phyloP scores from a whole-genome alignment of 208 protist genomes.

The Trypanosoma cruzi region DNA sequence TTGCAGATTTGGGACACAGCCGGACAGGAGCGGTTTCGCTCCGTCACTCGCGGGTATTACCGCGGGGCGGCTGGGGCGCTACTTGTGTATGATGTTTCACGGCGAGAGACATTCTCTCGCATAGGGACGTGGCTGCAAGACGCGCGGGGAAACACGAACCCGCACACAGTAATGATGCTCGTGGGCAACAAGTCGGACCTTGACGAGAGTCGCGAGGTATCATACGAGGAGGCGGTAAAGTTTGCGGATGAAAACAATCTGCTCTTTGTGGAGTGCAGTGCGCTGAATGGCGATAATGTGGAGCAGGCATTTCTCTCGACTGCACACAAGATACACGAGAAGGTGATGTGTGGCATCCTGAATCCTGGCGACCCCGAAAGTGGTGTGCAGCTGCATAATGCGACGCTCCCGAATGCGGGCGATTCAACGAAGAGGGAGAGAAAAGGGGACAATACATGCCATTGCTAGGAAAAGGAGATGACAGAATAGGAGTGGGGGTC shows the following conservation, averaged over 20 bases:
- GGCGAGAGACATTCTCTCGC: constrained; percentile 83
- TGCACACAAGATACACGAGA: constrained; percentile 93
- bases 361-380: constrained; percentile 80
- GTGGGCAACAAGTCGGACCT: constrained; percentile 97
- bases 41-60: constrained; percentile 96
- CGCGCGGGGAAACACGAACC: constrained; percentile 88
- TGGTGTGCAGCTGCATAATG: constrained; percentile 77
- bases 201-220: constrained; percentile 95
- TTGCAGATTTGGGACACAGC: constrained; percentile 98
- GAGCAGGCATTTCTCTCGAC: constrained; percentile 94
- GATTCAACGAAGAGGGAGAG: constrained; percentile 8
- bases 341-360: constrained; percentile 93
- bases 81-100: constrained; percentile 96
- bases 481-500: background rate
- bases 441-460: constrained; percentile 11
- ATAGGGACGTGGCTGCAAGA: constrained; percentile 96
- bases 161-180: constrained; percentile 87
- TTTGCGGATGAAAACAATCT: constrained; percentile 96
- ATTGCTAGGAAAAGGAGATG: background rate
- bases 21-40: constrained; percentile 90
- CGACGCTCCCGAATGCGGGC: constrained; percentile 35
- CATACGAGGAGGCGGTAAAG: constrained; percentile 94
- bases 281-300: constrained; percentile 93
- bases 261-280: constrained; percentile 95
- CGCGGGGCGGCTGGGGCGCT: constrained; percentile 95